phyloP scores from a whole-genome alignment of 345 rosid genomes.

The Linum lewisii region DNA sequence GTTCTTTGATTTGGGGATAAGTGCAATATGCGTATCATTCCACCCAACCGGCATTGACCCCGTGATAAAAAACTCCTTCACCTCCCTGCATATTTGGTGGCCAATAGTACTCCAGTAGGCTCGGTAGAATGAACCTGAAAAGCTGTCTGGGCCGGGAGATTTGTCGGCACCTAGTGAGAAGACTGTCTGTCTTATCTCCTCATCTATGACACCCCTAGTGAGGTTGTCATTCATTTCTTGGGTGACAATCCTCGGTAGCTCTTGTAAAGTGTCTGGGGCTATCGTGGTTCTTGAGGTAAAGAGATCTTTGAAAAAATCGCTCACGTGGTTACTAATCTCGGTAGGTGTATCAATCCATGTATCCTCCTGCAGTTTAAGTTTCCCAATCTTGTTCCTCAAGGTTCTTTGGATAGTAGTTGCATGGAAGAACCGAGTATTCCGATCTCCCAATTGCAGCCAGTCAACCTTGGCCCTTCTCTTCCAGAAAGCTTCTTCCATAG shows the following conservation, averaged over 20 bases:
- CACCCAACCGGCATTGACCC: neutral
- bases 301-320: neutral
- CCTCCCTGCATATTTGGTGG: neutral
- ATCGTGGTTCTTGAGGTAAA: neutral
- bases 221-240: neutral
- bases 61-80: neutral
- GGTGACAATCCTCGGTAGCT: neutral
- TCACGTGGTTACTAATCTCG: neutral
- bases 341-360: neutral
- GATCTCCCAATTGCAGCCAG: neutral
- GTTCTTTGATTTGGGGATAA: neutral
- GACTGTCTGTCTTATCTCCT: neutral
- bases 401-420: neutral
- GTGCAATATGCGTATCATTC: neutral
- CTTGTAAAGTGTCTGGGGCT: neutral
- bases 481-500: neutral
- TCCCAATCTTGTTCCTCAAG: no score
- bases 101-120: neutral
- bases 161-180: neutral
- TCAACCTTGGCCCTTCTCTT: neutral
- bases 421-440: neutral
- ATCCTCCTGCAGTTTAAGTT: neutral
- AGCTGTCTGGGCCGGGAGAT: neutral
- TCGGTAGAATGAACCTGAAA: neutral
- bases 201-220: neutral